Conservation (phyloP, 306 rosid genomes). For the Phaseolus lunatus region DNA sequence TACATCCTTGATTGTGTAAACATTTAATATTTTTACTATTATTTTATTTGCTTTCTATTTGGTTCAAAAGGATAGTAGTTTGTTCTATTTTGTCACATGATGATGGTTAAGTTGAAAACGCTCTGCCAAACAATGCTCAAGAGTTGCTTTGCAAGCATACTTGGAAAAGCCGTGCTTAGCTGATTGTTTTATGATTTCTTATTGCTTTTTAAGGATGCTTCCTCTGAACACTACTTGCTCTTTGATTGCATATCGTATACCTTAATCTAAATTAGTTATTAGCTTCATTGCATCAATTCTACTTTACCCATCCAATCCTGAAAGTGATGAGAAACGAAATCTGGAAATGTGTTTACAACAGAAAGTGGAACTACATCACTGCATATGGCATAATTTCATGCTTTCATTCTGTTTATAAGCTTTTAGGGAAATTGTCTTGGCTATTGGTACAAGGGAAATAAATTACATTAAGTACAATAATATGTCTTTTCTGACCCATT, state of each 20-base stretch:
- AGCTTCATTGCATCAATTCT: slow-evolving; percentile 64
- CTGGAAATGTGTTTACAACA: slow-evolving; percentile 57
- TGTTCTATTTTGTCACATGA: background rate
- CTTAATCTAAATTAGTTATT: background rate
- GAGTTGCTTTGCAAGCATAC: background rate
- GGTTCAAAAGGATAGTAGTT: background rate
- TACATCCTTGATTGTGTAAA: background rate
- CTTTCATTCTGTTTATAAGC: background rate
- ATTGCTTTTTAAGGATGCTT: slow-evolving; percentile 32
- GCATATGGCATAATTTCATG: background rate
- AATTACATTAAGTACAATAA: background rate
- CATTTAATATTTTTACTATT: background rate
- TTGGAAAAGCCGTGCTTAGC: slow-evolving; percentile 3
- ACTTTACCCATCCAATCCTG: slow-evolving; percentile 51
- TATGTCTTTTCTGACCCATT: background rate
- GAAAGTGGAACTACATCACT: slow-evolving; percentile 61
- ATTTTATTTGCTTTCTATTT: background rate
- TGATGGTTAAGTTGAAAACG: background rate
- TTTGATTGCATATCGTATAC: slow-evolving; percentile 9
- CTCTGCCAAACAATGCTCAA: background rate
- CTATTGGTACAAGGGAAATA: slow-evolving; percentile 5
- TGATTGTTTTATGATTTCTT: slow-evolving; percentile 8
- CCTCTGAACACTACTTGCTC: background rate
- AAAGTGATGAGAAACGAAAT: slow-evolving; percentile 55
- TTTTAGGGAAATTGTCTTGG: slow-evolving; percentile 16